phyloP scores from a whole-genome alignment of 192 early-diverging fungal genomes.

The Mortierella hygrophila region DNA sequence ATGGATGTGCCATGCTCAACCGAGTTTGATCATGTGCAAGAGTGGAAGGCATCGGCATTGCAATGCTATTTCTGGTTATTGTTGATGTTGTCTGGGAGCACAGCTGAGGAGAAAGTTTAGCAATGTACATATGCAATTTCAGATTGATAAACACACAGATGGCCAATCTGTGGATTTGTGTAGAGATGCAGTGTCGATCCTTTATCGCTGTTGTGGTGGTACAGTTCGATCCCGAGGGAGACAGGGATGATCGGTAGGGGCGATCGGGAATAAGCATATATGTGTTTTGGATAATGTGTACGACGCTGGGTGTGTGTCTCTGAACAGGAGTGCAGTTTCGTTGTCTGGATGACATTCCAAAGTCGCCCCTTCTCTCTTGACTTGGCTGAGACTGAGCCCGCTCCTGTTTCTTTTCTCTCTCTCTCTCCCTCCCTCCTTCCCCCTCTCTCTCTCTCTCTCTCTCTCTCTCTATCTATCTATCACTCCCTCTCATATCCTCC shows the following conservation, averaged over 20 bases:
- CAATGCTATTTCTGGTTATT: neutral
- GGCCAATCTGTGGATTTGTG: neutral
- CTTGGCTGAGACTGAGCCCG: neutral
- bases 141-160: neutral
- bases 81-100: neutral
- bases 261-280: neutral
- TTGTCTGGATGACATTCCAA: neutral
- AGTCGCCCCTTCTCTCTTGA: constrained; percentile 3
- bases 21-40: neutral
- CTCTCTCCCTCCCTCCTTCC: too few species aligned
- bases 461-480: neutral
- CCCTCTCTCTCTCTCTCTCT: neutral
- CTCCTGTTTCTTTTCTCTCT: neutral
- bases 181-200: neutral
- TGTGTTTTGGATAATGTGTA: neutral
- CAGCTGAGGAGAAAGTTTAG: neutral
- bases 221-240: neutral
- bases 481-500: neutral
- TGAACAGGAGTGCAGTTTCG: neutral
- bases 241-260: neutral
- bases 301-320: neutral
- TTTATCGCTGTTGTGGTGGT: neutral
- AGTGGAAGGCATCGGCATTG: neutral
- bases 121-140: neutral
- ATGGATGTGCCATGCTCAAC: neutral